A percentile compares a stretch with the other conserved stretches of the same genome.
These are phyloP conservation scores for Phytophthora macrochlamydospora DNA, from an alignment of 352 stramenopile species.

Conservation along the genomic window DNA sequence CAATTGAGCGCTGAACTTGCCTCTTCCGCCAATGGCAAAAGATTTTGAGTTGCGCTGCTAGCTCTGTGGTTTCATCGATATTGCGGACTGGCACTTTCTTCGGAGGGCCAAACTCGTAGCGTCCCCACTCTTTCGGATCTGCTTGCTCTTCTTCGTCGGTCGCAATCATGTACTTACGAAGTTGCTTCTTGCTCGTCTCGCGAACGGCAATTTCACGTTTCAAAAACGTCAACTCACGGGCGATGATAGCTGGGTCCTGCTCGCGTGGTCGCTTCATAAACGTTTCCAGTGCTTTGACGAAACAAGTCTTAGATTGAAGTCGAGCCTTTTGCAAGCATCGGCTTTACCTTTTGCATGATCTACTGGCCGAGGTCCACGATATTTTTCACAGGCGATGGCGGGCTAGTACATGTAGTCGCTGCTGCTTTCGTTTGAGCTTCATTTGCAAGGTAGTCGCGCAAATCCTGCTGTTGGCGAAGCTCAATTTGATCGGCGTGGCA, in stretches of 20 bases:
- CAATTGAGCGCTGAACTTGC: constrained; percentile 45
- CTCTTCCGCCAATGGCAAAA: constrained; percentile 58
- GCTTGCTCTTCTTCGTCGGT: constrained; percentile 59
- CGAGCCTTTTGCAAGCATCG: not conserved
- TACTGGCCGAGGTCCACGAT: constrained; percentile 45
- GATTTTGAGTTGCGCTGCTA: constrained; percentile 56
- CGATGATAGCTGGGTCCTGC: constrained; percentile 39
- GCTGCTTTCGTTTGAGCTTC: not conserved
- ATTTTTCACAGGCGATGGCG: constrained; percentile 24
- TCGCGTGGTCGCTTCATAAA: constrained; percentile 57
- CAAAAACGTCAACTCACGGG: constrained; percentile 62
- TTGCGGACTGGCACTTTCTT: constrained; percentile 48
- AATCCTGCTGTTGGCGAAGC: constrained; percentile 43
- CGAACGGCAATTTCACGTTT: constrained; percentile 58
- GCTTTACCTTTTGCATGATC: constrained; percentile 56
- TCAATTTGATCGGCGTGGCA: constrained; percentile 65
- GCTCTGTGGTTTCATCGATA: constrained; percentile 53
- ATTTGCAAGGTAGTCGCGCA: constrained; percentile 40
- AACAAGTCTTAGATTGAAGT: too few relatives aligned
- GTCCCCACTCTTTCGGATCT: constrained; percentile 67
- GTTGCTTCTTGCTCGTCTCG: constrained; percentile 59
- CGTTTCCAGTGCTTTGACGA: constrained; percentile 38
- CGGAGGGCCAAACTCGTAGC: constrained; percentile 57
- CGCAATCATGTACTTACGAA: constrained; percentile 76
- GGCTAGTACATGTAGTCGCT: constrained; percentile 1